Percentiles rank a stretch among this genome's conserved stretches.
phyloP scores from a whole-genome alignment of 371 early-diverging fungal genomes.

The Gilbertella persicaria region DNA sequence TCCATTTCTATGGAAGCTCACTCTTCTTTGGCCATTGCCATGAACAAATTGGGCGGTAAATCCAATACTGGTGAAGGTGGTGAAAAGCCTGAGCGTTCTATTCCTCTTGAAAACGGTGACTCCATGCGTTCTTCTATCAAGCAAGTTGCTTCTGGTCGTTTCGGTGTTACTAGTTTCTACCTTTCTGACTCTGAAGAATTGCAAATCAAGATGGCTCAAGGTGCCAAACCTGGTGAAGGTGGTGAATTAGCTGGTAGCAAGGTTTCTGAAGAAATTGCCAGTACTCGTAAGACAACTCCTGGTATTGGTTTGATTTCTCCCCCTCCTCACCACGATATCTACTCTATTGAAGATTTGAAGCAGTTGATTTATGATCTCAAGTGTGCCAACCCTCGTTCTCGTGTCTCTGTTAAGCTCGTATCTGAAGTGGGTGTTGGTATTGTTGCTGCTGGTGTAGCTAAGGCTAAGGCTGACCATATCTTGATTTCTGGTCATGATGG shows the following conservation, averaged over 20 bases:
- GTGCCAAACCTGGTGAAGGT: conserved; percentile 98
- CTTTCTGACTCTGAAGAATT: conserved; percentile 93
- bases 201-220: conserved; percentile 99
- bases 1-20: conserved; percentile 96
- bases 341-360: conserved; percentile 96
- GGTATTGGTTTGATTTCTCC: conserved; percentile 96
- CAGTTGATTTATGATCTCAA: conserved; percentile 97
- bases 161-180: conserved; percentile 95
- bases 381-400: conserved; percentile 87
- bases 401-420: conserved; percentile 95
- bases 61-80: conserved; percentile 99
- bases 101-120: conserved; percentile 70
- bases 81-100: conserved; percentile 88
- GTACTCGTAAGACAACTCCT: conserved; percentile 92
- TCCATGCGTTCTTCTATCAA: conserved; percentile 93
- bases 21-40: conserved; percentile 88
- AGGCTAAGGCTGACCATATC: conserved; percentile 96
- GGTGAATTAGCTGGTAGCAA: conserved; percentile 83
- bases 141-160: conserved; percentile 97
- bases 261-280: conserved; percentile 88
- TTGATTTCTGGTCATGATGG: conserved; percentile 96
- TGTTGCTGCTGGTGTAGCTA: conserved; percentile 95
- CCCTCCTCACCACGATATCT: conserved; percentile 98
- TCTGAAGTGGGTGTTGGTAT: conserved; percentile 97
- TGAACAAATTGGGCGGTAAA: conserved; percentile 95